Percentiles rank a stretch among this genome's conserved stretches.
Evolutionary conservation across 139 green algal species (phyloP).

Genomic region (Micractinium conductrix): DNA sequence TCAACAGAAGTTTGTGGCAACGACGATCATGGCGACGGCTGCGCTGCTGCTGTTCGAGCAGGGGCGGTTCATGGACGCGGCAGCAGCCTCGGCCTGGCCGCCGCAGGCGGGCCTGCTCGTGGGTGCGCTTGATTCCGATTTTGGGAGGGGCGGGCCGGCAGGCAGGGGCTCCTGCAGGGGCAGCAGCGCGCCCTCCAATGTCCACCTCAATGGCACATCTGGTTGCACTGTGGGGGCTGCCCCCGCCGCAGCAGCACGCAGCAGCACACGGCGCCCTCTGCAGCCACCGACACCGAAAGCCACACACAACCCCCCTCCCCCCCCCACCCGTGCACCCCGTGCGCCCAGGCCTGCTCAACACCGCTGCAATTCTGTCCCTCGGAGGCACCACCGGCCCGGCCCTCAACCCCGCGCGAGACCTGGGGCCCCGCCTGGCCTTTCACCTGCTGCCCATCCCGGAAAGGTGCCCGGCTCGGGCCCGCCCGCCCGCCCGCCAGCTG

Average conservation of each 20-base stretch:
- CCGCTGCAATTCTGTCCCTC: background rate
- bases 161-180: too few species aligned
- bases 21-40: constrained; percentile 1
- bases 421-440: constrained; percentile 63
- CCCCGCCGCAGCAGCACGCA: too few species aligned
- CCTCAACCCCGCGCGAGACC: constrained; percentile 65
- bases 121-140: background rate
- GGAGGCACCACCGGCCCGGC: constrained; percentile 44
- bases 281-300: too few species aligned
- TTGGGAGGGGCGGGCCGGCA: too few species aligned
- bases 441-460: constrained; percentile 62
- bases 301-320: background rate
- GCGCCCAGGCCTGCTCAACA: constrained; percentile 20
- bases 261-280: too few species aligned
- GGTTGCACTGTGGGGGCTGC: too few species aligned
- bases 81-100: background rate
- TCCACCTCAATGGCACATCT: too few species aligned
- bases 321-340: background rate
- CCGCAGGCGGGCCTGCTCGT: constrained; percentile 3
- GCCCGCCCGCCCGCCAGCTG: too few species aligned
- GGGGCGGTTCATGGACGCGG: background rate
- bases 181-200: too few species aligned
- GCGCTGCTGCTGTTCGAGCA: constrained; percentile 21
- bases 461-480: too few species aligned
- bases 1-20: constrained; percentile 21